These are phyloP conservation scores for Diplocarpon rosae DNA, from an alignment of 2,329 filamentous ascomycete genomes.

Conservation along the genomic window DNA sequence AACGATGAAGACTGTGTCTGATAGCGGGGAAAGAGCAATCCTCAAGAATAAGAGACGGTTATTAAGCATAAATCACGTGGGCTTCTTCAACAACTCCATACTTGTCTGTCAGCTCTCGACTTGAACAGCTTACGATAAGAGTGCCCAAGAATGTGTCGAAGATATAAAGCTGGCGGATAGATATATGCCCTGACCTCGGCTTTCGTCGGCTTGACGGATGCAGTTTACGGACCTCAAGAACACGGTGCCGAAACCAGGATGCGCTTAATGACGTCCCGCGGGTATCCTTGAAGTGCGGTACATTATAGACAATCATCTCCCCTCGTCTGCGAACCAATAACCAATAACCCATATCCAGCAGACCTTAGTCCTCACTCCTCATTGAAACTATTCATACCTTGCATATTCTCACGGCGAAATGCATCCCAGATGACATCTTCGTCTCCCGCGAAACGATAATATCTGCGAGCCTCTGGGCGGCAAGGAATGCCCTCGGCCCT, in stretches of 20 bases:
- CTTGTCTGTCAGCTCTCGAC: too few relatives aligned
- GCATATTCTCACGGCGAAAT: constrained; percentile 1
- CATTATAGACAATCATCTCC: neutral
- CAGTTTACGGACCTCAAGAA: neutral
- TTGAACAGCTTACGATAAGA: too few relatives aligned
- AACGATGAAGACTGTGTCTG: too few relatives aligned
- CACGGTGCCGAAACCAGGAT: neutral
- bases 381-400: neutral
- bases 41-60: neutral
- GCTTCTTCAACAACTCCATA: too few relatives aligned
- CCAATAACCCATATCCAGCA: neutral
- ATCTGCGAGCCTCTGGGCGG: constrained; percentile 19
- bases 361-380: neutral
- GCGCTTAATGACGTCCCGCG: constrained; percentile 10
- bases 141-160: too few relatives aligned
- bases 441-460: constrained; percentile 3
- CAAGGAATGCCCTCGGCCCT: constrained; percentile 44
- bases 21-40: neutral
- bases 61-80: neutral
- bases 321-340: constrained; percentile 1
- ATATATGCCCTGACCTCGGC: neutral
- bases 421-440: constrained; percentile 8
- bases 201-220: neutral
- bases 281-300: neutral
- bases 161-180: neutral